A percentile compares a stretch with the other conserved stretches of the same genome.
Conservation (phyloP, 306 rosid species). For the Hippophae rhamnoides region DNA sequence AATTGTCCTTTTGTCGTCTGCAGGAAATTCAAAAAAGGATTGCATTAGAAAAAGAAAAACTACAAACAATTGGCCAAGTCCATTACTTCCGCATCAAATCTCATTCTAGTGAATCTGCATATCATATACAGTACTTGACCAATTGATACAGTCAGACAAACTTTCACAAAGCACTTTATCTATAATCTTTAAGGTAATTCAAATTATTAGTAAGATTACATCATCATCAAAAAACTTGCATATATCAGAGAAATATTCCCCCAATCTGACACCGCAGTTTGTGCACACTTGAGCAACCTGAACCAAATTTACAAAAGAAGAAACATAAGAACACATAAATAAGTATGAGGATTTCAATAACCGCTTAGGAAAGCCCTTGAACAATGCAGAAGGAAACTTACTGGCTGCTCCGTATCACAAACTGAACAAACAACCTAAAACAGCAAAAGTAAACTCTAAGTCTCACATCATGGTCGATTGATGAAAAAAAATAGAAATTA, state of each 20-base stretch:
- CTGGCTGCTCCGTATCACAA: conserved; percentile 55
- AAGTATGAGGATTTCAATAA: not conserved
- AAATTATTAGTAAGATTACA: conserved; percentile 21
- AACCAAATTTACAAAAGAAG: not conserved
- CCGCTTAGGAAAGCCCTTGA: not conserved
- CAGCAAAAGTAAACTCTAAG: not conserved
- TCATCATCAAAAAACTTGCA: conserved; percentile 65
- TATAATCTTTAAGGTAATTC: conserved; percentile 1
- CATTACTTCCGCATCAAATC: conserved; percentile 9
- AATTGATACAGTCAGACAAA: conserved; percentile 12
- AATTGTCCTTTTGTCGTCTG: conserved; percentile 53
- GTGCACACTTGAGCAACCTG: conserved; percentile 58
- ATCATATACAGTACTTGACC: not conserved
- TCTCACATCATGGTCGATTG: no score
- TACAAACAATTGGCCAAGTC: conserved; percentile 10
- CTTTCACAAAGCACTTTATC: not conserved
- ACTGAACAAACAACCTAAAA: conserved; percentile 54
- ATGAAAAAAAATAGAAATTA: no score
- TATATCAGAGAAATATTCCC: conserved; percentile 53
- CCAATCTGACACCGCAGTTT: conserved; percentile 57
- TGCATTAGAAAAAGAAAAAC: conserved; percentile 10
- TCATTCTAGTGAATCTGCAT: conserved; percentile 10
- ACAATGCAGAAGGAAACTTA: conserved; percentile 7
- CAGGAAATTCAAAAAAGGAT: conserved; percentile 12
- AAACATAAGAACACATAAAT: not conserved